Evolutionary conservation across 176 grass and related monocot genomes (phyloP).

Genomic region (Avena insularis): DNA sequence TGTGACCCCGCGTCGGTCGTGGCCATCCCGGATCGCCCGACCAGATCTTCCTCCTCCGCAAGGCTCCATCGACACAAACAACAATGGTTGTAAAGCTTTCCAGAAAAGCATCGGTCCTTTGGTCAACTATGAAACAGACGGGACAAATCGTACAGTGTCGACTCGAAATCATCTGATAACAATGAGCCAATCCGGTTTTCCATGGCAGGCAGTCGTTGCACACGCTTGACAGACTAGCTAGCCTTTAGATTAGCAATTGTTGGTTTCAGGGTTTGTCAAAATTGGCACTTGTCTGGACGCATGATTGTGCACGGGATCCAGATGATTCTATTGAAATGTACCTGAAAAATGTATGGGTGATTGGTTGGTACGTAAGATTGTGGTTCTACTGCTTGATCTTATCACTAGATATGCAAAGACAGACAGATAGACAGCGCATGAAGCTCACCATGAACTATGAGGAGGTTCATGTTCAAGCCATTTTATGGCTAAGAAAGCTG

Average conservation of each 20-base stretch:
- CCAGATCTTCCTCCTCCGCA: not conserved
- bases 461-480: no score
- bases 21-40: no score
- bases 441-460: no score
- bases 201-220: not conserved
- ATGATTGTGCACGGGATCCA: not conserved
- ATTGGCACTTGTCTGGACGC: not conserved
- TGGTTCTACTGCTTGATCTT: no score
- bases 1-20: no score
- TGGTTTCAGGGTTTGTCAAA: not conserved
- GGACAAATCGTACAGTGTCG: not conserved
- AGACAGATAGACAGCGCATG: no score
- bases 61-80: not conserved
- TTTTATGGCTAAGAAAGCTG: no score
- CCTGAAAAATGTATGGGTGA: not conserved
- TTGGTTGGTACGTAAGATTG: no score
- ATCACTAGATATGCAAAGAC: no score
- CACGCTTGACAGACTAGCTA: not conserved
- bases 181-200: not conserved
- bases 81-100: not conserved
- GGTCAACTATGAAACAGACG: no score
- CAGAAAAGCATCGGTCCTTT: no score
- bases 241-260: not conserved
- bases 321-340: not conserved
- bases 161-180: not conserved